Conservation (phyloP, 2,329 filamentous ascomycete genomes). For the Trichoderma asperellum region DNA sequence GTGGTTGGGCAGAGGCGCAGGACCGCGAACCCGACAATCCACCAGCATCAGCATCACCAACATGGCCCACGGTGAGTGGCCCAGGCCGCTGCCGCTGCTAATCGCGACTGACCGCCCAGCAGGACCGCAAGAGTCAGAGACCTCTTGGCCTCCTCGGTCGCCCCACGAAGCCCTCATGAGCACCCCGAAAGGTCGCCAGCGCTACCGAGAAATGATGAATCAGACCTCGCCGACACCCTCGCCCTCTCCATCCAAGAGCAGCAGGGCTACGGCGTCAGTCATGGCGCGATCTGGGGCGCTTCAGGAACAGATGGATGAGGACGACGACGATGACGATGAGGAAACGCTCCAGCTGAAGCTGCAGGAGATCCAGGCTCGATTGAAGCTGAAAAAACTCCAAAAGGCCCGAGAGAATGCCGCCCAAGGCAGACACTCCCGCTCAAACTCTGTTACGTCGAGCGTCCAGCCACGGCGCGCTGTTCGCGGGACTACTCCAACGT, state of each 20-base stretch:
- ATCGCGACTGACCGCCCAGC: conserved; percentile 24
- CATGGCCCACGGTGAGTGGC: conserved; percentile 29
- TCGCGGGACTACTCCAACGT: conserved; percentile 38
- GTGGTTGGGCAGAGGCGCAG: conserved; percentile 23
- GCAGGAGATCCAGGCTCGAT: conserved; percentile 82
- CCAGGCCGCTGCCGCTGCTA: conserved; percentile 14
- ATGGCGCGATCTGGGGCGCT: conserved; percentile 41
- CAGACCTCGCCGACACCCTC: conserved; percentile 70
- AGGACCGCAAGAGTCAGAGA: conserved; percentile 44
- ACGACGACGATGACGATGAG: conserved; percentile 82
- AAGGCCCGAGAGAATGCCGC: conserved; percentile 47
- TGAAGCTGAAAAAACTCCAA: conserved; percentile 86
- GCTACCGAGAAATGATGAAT: conserved; percentile 69
- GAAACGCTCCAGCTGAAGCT: conserved; percentile 86
- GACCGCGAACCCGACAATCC: conserved; percentile 16
- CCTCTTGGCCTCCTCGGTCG: conserved; percentile 69
- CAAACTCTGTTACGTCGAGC: conserved; percentile 35
- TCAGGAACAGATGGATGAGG: conserved; percentile 38
- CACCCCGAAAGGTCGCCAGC: conserved; percentile 78
- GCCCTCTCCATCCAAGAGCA: conserved; percentile 58
- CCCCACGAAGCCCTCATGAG: conserved; percentile 66
- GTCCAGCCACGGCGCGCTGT: conserved; percentile 32
- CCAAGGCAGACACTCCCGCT: conserved; percentile 32
- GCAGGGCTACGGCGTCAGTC: conserved; percentile 22
- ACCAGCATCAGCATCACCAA: conserved; percentile 4